These are phyloP conservation scores for Diaporthe eres DNA, from an alignment of 2,329 filamentous ascomycete genomes.

Conservation along the genomic window DNA sequence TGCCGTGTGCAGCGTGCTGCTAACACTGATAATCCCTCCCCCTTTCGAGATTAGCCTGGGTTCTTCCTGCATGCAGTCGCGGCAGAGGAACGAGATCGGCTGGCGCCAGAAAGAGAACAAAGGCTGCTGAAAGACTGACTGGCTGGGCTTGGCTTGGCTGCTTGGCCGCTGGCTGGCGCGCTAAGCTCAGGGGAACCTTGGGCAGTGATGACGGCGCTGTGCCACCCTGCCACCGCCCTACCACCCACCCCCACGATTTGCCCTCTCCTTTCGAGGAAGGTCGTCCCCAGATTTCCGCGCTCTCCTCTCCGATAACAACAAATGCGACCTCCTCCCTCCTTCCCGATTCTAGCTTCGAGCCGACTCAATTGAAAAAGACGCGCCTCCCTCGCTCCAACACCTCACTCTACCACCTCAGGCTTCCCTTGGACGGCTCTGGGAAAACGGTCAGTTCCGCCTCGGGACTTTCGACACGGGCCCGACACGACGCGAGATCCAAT, in stretches of 20 bases:
- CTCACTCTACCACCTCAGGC: neutral
- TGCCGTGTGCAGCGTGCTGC: conserved; percentile 6
- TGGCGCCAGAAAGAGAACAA: conserved; percentile 8
- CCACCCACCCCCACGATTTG: conserved; percentile 27
- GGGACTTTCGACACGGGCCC: neutral
- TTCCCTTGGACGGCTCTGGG: neutral
- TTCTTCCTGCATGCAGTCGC: conserved; percentile 36
- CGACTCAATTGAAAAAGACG: conserved; percentile 28
- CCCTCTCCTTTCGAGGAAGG: conserved; percentile 34
- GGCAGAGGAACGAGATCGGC: conserved; percentile 32
- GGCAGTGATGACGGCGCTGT: conserved; percentile 6
- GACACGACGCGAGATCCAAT: conserved; percentile 34
- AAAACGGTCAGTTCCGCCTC: neutral
- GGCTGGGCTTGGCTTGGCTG: conserved; percentile 10
- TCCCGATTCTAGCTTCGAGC: neutral
- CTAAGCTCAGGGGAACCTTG: conserved; percentile 42
- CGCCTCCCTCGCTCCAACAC: neutral
- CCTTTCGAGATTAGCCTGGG: conserved; percentile 16
- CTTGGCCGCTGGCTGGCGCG: conserved; percentile 29
- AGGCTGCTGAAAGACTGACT: conserved; percentile 28
- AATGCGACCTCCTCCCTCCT: conserved; percentile 14
- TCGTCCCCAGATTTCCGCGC: conserved; percentile 26
- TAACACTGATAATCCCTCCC: conserved; percentile 37
- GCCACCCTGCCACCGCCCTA: conserved; percentile 2
- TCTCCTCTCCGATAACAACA: conserved; percentile 12